A percentile compares a stretch with the other conserved stretches of the same genome.
Conservation (phyloP, 176 grass and related monocot genomes). For the Tillandsia leiboldiana region DNA sequence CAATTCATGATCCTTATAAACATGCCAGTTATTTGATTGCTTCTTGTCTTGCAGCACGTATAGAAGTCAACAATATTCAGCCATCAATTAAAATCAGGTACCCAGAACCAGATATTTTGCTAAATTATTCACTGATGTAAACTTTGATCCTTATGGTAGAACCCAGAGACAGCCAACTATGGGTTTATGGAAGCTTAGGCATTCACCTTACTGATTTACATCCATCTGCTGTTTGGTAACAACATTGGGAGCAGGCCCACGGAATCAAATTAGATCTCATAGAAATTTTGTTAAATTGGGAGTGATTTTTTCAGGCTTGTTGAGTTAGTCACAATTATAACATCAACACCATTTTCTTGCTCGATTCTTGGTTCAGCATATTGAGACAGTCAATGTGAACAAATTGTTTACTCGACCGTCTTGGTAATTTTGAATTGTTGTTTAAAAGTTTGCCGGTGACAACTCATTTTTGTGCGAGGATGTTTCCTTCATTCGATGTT, state of each 20-base stretch:
- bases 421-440: neutral
- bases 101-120: neutral
- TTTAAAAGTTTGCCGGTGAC: neutral
- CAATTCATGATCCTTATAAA: conserved; percentile 20
- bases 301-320: neutral
- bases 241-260: no score
- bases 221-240: neutral
- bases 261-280: no score
- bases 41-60: neutral
- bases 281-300: no score
- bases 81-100: neutral
- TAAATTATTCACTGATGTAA: neutral
- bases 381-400: neutral
- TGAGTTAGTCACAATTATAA: neutral
- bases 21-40: neutral
- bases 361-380: neutral
- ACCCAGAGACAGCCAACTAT: neutral
- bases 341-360: neutral
- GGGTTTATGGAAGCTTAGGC: neutral
- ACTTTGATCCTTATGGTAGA: neutral
- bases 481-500: conserved; percentile 12
- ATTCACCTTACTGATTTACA: neutral
- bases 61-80: neutral
- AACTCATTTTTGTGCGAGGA: neutral
- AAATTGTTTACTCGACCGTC: neutral